Base-by-base conservation (phyloP, 345 rosid genomes). In the Triadica sebifera region DNA sequence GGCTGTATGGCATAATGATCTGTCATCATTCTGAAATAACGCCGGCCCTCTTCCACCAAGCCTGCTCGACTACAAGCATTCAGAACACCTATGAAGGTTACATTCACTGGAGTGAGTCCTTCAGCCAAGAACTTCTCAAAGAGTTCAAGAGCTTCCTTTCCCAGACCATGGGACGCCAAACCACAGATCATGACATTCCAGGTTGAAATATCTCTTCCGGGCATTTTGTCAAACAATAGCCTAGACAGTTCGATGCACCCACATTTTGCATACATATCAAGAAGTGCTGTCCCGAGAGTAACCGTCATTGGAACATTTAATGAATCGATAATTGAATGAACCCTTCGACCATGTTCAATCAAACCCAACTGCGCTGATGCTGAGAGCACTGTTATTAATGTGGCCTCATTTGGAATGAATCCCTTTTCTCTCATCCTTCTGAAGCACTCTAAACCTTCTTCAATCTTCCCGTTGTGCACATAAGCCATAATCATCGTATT, bases 181-280 rank as follows among this genome's bases (percentile, higher is more conserved):
- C 79, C 84, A 61, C 77, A 78, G 0, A 81, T 81, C 77, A 81
- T 81, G 1, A 55, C 79, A 72, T 78, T 81, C 84, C 84, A 79
- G 65, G 80, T 71, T 6, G 75, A 63, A 20, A 71, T 47, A 71
- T 77, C 80, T 47, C 37, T 64, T 56, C 4, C 59, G 20, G 70
- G 37, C 75, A 77, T 39, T 34, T 65, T 56, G 17, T 65, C 50
- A 65, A 77, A 77, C 50, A 65, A n/a, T 11, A 52, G 7, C 50
- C 57, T 77, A 24, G 49, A 64, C 60, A 64, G 70, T 20, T 77
- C 80, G 55, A 73, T 78, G 73, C 78, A 57, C 38, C 87, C 84
- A 10, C 88, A 85, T 81, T 85, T 87, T 8, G 88, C 80, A 74
- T 85, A 86, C 75, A 86, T 74, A 51, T 86, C 86, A 41, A 84